These are phyloP conservation scores for Ceratobasidium sp. DNA, from an alignment of 1,284 basidiomycete species.

Conservation along the genomic window DNA sequence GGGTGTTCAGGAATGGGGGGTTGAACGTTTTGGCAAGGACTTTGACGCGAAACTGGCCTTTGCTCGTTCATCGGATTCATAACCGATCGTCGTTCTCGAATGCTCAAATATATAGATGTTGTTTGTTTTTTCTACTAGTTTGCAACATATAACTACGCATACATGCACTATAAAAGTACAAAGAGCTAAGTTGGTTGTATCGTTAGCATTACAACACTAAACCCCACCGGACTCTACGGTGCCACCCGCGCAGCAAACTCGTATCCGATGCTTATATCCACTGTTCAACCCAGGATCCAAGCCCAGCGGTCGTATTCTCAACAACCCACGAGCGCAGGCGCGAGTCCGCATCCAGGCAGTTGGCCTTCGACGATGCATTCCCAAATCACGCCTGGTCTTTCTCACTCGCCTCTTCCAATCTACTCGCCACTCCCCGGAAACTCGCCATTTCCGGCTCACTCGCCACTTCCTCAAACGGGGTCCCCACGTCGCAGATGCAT, in stretches of 20 bases:
- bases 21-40: too few species aligned
- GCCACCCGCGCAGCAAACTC: constrained; percentile 34
- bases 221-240: neutral
- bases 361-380: constrained; percentile 23
- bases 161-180: too few species aligned
- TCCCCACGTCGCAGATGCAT: neutral
- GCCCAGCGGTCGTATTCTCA: constrained; percentile 24
- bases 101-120: too few species aligned
- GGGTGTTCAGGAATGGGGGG: too few species aligned
- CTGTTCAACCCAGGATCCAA: neutral
- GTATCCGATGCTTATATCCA: constrained; percentile 12
- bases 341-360: constrained; percentile 8
- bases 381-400: neutral
- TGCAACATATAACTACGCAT: too few species aligned
- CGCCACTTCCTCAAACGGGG: neutral
- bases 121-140: too few species aligned
- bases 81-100: too few species aligned
- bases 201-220: too few species aligned
- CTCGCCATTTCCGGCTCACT: neutral
- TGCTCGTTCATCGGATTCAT: too few species aligned
- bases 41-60: too few species aligned
- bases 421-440: constrained; percentile 19
- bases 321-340: constrained; percentile 1
- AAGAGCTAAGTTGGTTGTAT: too few species aligned
- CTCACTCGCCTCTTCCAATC: neutral